phyloP scores from a whole-genome alignment of 352 stramenopile species.

The Elongisporangium undulatum region DNA sequence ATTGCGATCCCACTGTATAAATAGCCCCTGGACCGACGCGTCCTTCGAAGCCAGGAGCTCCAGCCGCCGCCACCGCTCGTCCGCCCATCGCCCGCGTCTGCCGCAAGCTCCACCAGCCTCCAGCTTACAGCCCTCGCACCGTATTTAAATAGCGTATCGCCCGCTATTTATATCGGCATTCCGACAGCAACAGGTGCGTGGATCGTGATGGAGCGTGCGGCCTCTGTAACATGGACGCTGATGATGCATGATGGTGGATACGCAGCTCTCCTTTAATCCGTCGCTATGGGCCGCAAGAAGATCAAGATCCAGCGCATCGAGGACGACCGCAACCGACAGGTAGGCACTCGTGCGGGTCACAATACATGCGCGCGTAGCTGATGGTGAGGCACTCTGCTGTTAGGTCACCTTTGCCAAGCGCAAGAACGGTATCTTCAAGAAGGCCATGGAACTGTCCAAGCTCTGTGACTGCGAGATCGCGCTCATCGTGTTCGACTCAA shows the following conservation, averaged over 20 bases:
- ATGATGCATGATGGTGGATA: not conserved
- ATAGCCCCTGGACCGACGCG: conserved; percentile 6
- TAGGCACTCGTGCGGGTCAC: conserved; percentile 1
- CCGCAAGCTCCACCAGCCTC: not conserved
- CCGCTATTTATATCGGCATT: conserved; percentile 9
- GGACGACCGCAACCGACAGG: conserved; percentile 79
- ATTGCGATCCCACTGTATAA: conserved; percentile 8
- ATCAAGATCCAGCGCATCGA: conserved; percentile 88
- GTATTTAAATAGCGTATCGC: conserved; percentile 3
- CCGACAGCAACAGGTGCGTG: not conserved
- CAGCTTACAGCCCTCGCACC: not conserved
- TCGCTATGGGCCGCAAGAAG: conserved; percentile 81
- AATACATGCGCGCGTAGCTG: not conserved
- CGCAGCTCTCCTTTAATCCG: not conserved
- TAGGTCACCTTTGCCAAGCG: conserved; percentile 78
- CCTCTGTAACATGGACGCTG: not conserved
- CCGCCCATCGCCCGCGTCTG: not conserved
- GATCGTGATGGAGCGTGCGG: not conserved
- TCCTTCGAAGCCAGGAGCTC: not conserved
- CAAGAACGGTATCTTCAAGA: conserved; percentile 86
- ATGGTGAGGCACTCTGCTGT: not conserved
- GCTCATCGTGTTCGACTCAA: conserved; percentile 85
- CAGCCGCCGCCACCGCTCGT: not conserved
- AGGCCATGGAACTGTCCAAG: conserved; percentile 85
- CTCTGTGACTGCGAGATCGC: conserved; percentile 86